Evolutionary conservation across 164 flowering plant genomes (phyloP).

Genomic region (Tetracentron sinense): DNA sequence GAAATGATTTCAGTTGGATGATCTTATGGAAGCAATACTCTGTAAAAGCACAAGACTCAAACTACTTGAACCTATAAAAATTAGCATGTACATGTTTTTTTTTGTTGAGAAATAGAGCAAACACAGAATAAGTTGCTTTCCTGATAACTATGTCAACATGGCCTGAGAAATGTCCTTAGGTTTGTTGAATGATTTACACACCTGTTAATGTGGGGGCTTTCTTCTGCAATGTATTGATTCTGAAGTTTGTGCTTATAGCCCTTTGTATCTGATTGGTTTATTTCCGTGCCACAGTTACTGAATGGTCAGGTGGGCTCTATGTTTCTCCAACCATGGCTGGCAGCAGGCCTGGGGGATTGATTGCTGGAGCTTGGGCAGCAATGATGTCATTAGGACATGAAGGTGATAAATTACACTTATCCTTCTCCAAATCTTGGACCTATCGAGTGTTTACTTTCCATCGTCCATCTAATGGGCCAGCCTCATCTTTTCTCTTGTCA

Average conservation of each 20-base stretch:
- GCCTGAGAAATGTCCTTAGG: not conserved
- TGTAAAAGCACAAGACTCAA: too few relatives aligned
- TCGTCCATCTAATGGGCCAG: not conserved
- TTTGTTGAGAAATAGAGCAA: too few relatives aligned
- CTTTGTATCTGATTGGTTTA: not conserved
- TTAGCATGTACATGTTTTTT: too few relatives aligned
- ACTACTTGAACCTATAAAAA: too few relatives aligned
- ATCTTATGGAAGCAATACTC: too few relatives aligned
- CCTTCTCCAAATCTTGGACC: not conserved
- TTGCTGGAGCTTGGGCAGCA: slow-evolving; percentile 99
- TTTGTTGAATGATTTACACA: not conserved
- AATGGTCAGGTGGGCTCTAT: slow-evolving; percentile 97
- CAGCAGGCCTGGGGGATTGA: slow-evolving; percentile 89
- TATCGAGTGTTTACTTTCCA: not conserved
- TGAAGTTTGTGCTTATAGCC: not conserved
- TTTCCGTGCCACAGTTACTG: slow-evolving; percentile 62
- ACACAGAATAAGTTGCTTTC: too few relatives aligned
- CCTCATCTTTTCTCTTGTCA: not conserved
- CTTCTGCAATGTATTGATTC: not conserved
- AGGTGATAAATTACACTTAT: slow-evolving; percentile 39
- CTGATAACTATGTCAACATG: not conserved
- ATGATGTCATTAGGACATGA: slow-evolving; percentile 83
- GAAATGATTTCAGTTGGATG: too few relatives aligned
- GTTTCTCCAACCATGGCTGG: slow-evolving; percentile 96
- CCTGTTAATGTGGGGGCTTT: not conserved